Evolutionary conservation across 2,329 filamentous ascomycete genomes (phyloP), one percentile per base, ranked within the genome.

Genomic region (Bipolaris bicolor): DNA sequence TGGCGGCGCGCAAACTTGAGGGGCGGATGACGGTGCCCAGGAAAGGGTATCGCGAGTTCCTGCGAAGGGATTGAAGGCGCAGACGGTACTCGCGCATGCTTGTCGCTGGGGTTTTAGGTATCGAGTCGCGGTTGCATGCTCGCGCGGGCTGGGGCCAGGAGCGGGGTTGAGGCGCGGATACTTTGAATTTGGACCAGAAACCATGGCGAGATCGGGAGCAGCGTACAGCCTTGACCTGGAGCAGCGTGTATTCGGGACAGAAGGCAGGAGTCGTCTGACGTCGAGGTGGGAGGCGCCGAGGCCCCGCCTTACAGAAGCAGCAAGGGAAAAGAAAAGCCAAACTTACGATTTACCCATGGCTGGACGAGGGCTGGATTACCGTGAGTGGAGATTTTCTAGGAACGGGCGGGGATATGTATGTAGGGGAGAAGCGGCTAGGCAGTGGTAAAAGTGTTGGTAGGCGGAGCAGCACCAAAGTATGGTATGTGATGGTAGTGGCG

Each of bases 331-430:
- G 49, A 54, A 66, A 40, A 59, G 49, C 45, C 34, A 54, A 49
- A 76, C 75, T 77, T 74, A 77, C 75, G 74, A 76, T 76, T 77
- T 77, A 65, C 75, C 75, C 75, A 77, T 77, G 66, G 60, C 64
- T 65, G 54, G 15, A 41, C 44, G 33, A 49, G 47, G 45, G 52
- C 24, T 40, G 48, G 37, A 45, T 24, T 44, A 44, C 51, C 33
- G 55, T 41, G 48, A 36, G 57, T 40, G 44, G 31, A 26, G 39
- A 50, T 18, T n/a, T 39, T 36, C 37, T 26, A 20, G 26, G 49
- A 26, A 39, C 53, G 58, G 37, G 61, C 45, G 52, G 59, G 18
- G 52, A 50, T 44, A 60, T 54, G 51, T 40, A 60, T 24, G 40
- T 43, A 31, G 20, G 39, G 20, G 46, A 31, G 55, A 58, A 48